phyloP scores from a whole-genome alignment of 2,329 filamentous ascomycete genomes.

The Nemania bipapillata region DNA sequence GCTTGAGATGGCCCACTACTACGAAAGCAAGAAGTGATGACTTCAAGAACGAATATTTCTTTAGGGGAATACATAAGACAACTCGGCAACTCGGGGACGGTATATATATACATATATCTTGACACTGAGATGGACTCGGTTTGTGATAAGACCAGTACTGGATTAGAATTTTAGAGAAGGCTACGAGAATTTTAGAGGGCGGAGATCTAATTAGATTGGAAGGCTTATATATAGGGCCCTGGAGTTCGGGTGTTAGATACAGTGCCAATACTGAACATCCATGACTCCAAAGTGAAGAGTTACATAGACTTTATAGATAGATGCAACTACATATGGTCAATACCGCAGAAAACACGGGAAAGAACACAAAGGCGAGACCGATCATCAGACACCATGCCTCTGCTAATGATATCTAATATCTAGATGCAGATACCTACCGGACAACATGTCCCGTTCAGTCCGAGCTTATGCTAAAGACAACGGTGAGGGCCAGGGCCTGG shows the following conservation, averaged over 20 bases:
- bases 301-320: constrained; percentile 26
- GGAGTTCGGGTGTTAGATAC: constrained; percentile 27
- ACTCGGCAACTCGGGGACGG: neutral
- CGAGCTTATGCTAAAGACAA: neutral
- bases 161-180: constrained; percentile 29
- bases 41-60: neutral
- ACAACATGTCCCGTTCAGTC: neutral
- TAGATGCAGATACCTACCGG: neutral
- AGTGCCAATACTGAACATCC: constrained; percentile 6
- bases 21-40: constrained; percentile 65
- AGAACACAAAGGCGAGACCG: neutral
- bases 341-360: constrained; percentile 36
- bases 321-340: constrained; percentile 30
- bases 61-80: neutral
- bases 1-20: constrained; percentile 97
- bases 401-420: neutral
- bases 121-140: constrained; percentile 30
- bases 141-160: constrained; percentile 28
- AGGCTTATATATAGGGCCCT: constrained; percentile 13
- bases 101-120: constrained; percentile 23
- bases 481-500: neutral
- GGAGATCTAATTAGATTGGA: neutral
- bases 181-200: constrained; percentile 31
- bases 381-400: neutral
- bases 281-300: constrained; percentile 3